Evolutionary conservation across 1,139 yeast species (phyloP), one percentile per base, ranked within the genome.

Genomic region (Suhomyces anneliseae): DNA sequence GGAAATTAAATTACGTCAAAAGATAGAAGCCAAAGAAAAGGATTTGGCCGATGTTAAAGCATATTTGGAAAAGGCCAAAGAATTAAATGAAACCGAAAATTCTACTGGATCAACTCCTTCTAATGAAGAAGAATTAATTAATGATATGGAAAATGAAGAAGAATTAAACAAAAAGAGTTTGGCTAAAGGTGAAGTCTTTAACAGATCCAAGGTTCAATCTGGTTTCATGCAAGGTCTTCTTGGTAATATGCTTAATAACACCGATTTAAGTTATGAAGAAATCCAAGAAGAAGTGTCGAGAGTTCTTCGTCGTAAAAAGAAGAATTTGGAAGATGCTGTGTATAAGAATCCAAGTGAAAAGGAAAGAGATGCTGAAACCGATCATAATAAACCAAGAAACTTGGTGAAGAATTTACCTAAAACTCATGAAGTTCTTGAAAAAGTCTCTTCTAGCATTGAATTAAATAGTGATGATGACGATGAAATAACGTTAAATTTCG

Each of bases 391-490:
- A 54, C 90, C 90, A 0, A 68, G 75, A 36, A 81, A 83, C 57
- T 65, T 84, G 50, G 73, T 66, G 11, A 67, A 71, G 47, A 61
- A 68, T 46, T 62, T 83, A 31, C 90, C 90, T 3, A 82, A 78
- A 10, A 75, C 90, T 0, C 67, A 61, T 15, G 79, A 82, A 1
- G 60, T 84, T 8, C 69, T 87, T 8, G 67, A 71, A 0, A 74
- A 70, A 42, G 73, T 89, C 1, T 67, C 81, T 0, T 87, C 86
- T 19, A 86, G 81, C 42, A 82, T 82, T 1, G 85, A 78, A 4
- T 56, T 67, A 39, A 73, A 79, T 46, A 71, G 88, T 39, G 84
- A 82, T 33, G 95, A 89, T 59, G 87, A 88, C 10, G 96, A 89
- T 55, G 97, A 90, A 9, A 48, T 49, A 11, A 54, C 54, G 8